Percentiles rank a stretch among this genome's conserved stretches.
Conservation (phyloP, 225 moss, liverwort and hornwort species). For the Sphagnum tenellum region DNA sequence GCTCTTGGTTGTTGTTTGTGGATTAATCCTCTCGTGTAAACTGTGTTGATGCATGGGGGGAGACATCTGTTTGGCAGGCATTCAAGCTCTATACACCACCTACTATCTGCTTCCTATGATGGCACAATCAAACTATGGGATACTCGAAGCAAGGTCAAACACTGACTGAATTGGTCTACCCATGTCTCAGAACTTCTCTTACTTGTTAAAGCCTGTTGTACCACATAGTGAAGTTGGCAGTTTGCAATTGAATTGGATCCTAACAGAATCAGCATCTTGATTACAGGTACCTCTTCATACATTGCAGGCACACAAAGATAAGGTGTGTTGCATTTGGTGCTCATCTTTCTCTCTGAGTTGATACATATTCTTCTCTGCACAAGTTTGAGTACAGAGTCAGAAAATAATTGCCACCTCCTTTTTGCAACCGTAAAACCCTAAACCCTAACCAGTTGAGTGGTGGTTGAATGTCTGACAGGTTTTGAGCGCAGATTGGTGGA, state of each 20-base stretch:
- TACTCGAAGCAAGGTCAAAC: constrained; percentile 41
- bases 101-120: constrained; percentile 81
- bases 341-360: background rate
- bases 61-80: constrained; percentile 37
- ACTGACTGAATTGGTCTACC: background rate
- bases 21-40: background rate
- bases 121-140: constrained; percentile 81
- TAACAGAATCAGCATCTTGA: background rate
- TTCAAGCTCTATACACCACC: constrained; percentile 41
- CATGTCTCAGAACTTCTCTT: too few relatives aligned
- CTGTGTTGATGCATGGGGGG: background rate
- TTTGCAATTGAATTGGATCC: too few relatives aligned
- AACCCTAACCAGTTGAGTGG: background rate
- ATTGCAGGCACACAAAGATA: constrained; percentile 50
- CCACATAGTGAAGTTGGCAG: too few relatives aligned
- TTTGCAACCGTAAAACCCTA: too few relatives aligned
- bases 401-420: too few relatives aligned
- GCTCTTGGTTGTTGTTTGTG: background rate
- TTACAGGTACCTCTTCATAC: constrained; percentile 58
- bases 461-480: constrained; percentile 30
- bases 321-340: constrained; percentile 22
- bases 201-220: too few relatives aligned
- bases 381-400: too few relatives aligned
- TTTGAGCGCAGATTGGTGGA: constrained; percentile 91
- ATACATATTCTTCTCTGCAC: too few relatives aligned